Conservation (phyloP, 2,329 filamentous ascomycete genomes). For the Aureobasidium uvarum region DNA sequence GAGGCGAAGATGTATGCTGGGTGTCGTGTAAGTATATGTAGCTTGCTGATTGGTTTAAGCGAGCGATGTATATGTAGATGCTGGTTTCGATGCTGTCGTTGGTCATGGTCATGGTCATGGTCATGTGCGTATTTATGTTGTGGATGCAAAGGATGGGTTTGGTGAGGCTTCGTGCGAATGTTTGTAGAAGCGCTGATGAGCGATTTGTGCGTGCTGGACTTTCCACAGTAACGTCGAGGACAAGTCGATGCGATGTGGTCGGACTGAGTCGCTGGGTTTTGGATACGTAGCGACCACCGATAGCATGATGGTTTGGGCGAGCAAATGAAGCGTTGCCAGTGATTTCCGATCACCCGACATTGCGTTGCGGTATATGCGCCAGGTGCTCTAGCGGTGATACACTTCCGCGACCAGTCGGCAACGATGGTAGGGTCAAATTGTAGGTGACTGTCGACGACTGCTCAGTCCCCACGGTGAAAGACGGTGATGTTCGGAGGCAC, state of each 20-base stretch:
- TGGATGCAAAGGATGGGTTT: not conserved
- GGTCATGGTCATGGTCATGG: not conserved
- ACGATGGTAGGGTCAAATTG: not conserved
- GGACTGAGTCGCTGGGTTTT: not conserved
- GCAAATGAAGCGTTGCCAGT: not conserved
- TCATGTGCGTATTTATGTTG: not conserved
- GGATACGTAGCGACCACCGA: not conserved
- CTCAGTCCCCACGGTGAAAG: not conserved
- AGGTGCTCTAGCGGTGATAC: not conserved
- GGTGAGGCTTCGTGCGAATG: not conserved
- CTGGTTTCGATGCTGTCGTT: constrained; percentile 7
- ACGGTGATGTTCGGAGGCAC: not conserved
- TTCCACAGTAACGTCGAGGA: not conserved
- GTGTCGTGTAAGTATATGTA: not conserved
- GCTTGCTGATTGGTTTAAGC: not conserved
- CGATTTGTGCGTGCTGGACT: not conserved
- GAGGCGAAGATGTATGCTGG: not conserved
- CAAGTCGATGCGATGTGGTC: not conserved
- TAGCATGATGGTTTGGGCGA: not conserved
- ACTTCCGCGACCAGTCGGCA: not conserved
- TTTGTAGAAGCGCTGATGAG: not conserved
- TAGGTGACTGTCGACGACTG: not conserved
- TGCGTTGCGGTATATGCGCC: not conserved
- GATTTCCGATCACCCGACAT: not conserved
- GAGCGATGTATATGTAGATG: not conserved